phyloP scores from a whole-genome alignment of 306 rosid species.

The Fragaria nilgerrensis region DNA sequence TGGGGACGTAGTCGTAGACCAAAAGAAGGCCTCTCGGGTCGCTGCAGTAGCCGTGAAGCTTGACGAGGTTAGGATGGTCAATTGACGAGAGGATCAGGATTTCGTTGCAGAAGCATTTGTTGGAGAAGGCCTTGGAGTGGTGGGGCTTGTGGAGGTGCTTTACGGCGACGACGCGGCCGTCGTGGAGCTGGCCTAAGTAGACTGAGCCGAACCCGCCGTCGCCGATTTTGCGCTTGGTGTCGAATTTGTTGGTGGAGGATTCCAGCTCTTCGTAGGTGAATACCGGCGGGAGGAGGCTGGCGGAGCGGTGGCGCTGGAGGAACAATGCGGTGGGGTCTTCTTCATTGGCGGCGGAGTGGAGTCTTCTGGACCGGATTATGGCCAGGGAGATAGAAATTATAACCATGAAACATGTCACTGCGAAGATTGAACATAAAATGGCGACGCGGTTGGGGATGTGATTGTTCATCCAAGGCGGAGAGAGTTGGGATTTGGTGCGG shows the following conservation, averaged over 20 bases:
- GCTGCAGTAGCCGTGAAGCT: slow-evolving; percentile 90
- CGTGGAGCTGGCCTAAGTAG: slow-evolving; percentile 64
- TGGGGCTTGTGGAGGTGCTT: slow-evolving; percentile 77
- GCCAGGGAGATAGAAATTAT: slow-evolving; percentile 22
- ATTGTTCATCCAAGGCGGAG: slow-evolving; percentile 51
- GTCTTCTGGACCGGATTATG: slow-evolving; percentile 40
- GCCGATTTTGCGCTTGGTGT: slow-evolving; percentile 80
- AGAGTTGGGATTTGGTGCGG: slow-evolving; percentile 26
- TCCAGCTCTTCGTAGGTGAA: slow-evolving; percentile 79
- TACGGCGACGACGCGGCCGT: slow-evolving; percentile 72
- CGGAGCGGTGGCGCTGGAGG: slow-evolving; percentile 71
- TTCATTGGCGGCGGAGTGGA: slow-evolving; percentile 31
- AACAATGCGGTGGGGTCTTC: slow-evolving; percentile 72
- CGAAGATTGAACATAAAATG: slow-evolving; percentile 34
- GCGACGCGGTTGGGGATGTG: slow-evolving; percentile 36
- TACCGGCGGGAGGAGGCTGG: slow-evolving; percentile 74
- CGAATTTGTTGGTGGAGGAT: slow-evolving; percentile 66
- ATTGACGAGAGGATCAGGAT: slow-evolving; percentile 81
- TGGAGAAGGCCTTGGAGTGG: slow-evolving; percentile 35
- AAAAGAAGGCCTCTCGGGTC: slow-evolving; percentile 82
- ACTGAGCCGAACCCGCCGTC: slow-evolving; percentile 97
- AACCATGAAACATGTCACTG: slow-evolving; percentile 41
- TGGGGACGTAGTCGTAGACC: slow-evolving; percentile 79
- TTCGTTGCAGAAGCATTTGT: slow-evolving; percentile 89
- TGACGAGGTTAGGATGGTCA: slow-evolving; percentile 82